Base-by-base conservation (phyloP, 306 rosid genomes). In the Canavalia ensiformis region DNA sequence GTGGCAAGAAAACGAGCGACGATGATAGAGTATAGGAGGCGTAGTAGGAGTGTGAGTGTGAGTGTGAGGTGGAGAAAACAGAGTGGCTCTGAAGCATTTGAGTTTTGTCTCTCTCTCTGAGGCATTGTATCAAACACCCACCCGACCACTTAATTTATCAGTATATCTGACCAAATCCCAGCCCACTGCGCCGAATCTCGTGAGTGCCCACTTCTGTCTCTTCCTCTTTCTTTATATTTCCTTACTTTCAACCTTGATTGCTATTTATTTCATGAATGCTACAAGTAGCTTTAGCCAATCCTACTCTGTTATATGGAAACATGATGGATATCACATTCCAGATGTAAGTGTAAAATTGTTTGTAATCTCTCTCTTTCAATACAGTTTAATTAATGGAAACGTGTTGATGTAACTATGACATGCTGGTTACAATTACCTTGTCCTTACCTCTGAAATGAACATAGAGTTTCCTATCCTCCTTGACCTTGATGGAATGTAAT, bases 171-270 rank as follows among this genome's bases (percentile, higher is more conserved):
- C 64, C 47, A 60, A 75, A 76, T 81, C 81, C 70, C 86, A 37
- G 57, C 6, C 6, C 83, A 37, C 81, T 72, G 75, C 74, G 47
- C 54, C 68, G 34, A 78, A 79, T 81, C 87, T 85, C 34, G 83
- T 76, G 81, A 71, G 85, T 79, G 62, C 76, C 84, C 75, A 82
- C 72, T 76, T 71, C 68, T 33, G 60, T 77, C 64, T 56, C 68
- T 74, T 44, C 68, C 71, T 28, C 74, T 49, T 60, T 57, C 37
- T 11, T n/a, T 68, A 11, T 11, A 72, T 45, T 56, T 46, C 44
- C 58, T 51, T 49, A 0, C 69, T 76, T 68, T 56, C 69, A 76
- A 35, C 13, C 66, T 51, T 72, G 25, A 33, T 33, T 78, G 41
- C 41, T 65, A 51, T 3, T 72, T 49, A n/a, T 51, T 77, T 84